Evolutionary conservation across 306 rosid genomes (phyloP).

Genomic region (Cicer arietinum): DNA sequence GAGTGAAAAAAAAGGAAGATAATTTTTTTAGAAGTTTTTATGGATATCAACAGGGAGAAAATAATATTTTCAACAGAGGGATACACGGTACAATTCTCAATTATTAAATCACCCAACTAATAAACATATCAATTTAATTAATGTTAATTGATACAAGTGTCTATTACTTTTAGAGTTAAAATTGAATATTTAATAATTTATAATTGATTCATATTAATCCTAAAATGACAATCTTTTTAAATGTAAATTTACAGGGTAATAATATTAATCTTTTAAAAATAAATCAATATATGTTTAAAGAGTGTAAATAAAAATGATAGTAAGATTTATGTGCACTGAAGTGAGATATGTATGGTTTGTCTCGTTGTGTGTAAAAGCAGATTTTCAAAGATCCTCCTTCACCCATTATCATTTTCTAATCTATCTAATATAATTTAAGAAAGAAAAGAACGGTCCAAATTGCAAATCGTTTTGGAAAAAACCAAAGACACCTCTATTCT

Average conservation of each 20-base stretch:
- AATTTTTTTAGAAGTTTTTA: too few relatives aligned
- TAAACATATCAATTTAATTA: too few relatives aligned
- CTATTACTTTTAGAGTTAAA: too few relatives aligned
- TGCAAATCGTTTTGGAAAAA: constrained; percentile 24
- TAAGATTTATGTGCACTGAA: not conserved
- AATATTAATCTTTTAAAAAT: not conserved
- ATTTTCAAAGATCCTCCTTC: not conserved
- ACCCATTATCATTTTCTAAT: not conserved
- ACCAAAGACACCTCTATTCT: not conserved
- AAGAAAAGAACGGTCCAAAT: constrained; percentile 44
- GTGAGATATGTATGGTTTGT: not conserved
- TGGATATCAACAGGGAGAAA: too few relatives aligned
- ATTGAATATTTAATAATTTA: not conserved
- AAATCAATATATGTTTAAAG: too few relatives aligned
- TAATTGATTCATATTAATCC: not conserved
- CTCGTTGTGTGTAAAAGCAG: constrained; percentile 6
- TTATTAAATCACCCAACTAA: too few relatives aligned
- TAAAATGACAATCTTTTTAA: not conserved
- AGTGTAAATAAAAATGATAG: too few relatives aligned
- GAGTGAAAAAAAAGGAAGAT: too few relatives aligned
- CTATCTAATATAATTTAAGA: not conserved
- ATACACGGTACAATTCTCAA: too few relatives aligned
- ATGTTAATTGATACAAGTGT: too few relatives aligned
- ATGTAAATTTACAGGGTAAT: not conserved
- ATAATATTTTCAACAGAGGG: too few relatives aligned